Evolutionary conservation across 2,329 filamentous ascomycete genomes (phyloP), one percentile per base, ranked within the genome.

Genomic region (Drechslerella dactyloides): DNA sequence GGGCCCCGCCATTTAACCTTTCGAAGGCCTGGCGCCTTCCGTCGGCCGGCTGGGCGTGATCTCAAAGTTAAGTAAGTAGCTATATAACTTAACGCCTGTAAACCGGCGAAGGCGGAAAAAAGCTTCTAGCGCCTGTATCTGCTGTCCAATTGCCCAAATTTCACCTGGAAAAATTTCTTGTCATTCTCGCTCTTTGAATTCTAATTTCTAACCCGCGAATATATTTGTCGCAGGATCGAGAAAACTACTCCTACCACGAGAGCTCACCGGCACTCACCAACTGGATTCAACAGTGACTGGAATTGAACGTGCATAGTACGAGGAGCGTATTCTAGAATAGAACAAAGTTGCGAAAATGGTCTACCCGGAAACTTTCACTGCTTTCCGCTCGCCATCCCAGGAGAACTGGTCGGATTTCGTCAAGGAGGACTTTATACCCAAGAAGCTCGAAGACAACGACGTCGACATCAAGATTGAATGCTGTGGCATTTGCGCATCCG

Each of bases 381-480:
- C 51, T 37, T 52, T 66, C 51, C 63, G 62, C 30, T 61, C 59
- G 17, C 58, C 60, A 30, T 53, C 44, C 48, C 50, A 48, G 44
- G 60, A 72, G 50, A 55, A 60, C 24, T 72, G 68, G 68, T 56
- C 51, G 37, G 62, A 68, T 10, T 73, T 63, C 24, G 42, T 68
- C 24, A 68, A 73, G 33, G 62, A 68, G 51, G 69, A 73, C 42
- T 91, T 91, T 82, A 85, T 87, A 76, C 87, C 93, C 68, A 94
- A 96, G 82, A 89, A 90, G 17, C 96, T 96, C 79, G 90, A 89
- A 75, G 90, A 93, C 79, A 85, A 90, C 80, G 91, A 96, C 78
- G 86, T 96, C 76, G 91, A 96, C 79, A 86, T 96, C 81, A 89
- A 93, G 83, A 89, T 96, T 77, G 87, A 92, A 75, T 88, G 86